Evolutionary conservation across 2,329 filamentous ascomycete genomes (phyloP).

Genomic region (Podosphaera leucotricha): DNA sequence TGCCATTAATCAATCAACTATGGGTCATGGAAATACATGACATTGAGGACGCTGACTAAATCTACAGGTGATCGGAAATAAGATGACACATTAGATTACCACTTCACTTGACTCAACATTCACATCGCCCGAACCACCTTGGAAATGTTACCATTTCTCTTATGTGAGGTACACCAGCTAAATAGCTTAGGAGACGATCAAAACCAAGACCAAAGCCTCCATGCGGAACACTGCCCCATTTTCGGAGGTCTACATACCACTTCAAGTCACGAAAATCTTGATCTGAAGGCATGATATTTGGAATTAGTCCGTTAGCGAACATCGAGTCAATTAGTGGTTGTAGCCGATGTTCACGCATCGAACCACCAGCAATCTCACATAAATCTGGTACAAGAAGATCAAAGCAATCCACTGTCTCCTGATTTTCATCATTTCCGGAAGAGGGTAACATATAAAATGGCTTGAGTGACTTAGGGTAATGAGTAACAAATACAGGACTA

Average conservation of each 20-base stretch:
- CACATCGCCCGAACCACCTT: conserved; percentile 23
- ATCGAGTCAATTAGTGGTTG: conserved; percentile 33
- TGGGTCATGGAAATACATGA: not conserved
- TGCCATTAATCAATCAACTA: not conserved
- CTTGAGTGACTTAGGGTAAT: conserved; percentile 77
- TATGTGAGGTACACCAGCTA: conserved; percentile 40
- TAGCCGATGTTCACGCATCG: conserved; percentile 43
- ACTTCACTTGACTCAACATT: conserved; percentile 11
- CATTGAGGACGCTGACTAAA: not conserved
- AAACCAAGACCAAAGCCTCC: conserved; percentile 53
- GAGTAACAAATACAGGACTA: conserved; percentile 66
- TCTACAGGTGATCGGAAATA: not conserved
- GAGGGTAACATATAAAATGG: conserved; percentile 70
- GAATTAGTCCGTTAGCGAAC: conserved; percentile 29
- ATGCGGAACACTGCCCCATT: conserved; percentile 47
- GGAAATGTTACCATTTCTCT: conserved; percentile 48
- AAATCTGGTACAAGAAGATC: conserved; percentile 46
- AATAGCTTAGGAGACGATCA: conserved; percentile 41
- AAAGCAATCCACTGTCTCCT: conserved; percentile 41
- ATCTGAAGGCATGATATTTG: conserved; percentile 6
- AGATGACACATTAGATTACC: not conserved
- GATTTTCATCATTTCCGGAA: conserved; percentile 2
- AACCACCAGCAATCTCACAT: conserved; percentile 46
- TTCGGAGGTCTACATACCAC: conserved; percentile 48
- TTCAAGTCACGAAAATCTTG: conserved; percentile 26